Base-by-base conservation (phyloP, 2,329 filamentous ascomycete genomes). In the Diaporthe caulivora region DNA sequence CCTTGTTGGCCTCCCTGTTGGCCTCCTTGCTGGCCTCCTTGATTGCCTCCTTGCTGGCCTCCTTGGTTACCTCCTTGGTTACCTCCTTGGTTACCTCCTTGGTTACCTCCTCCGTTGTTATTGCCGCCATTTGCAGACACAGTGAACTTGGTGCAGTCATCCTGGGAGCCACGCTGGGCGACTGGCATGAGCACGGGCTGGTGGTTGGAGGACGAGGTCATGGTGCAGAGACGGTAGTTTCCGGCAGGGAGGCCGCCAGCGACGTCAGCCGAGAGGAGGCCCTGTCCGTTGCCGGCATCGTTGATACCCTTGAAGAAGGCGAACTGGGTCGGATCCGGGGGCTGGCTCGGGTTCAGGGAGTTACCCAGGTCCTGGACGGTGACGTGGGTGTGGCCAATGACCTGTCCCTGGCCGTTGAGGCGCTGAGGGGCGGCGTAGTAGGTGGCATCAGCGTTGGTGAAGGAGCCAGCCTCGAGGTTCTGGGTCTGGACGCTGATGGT, bases 401-500 rank as follows among this genome's bases (percentile, higher is more conserved):
- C 84, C 57, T 85, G 80, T 49, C 89, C 89, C 29, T 80, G 72
- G 49, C 80, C 80, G 76, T 87, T 83, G 6, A 91, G 80, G 51
- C 86, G 79, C 80, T 91, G 89, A 8, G 90, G 90, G 18, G 89
- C 89, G 5, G 88, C 81, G 81, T 92, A 92, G 84, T 92, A 92
- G 49, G 89, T 91, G 75, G 79, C 84, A 67, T 85, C 83, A 42
- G 90, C 87, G 76, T 92, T 91, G 76, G 90, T 92, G 80, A 92
- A 92, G 60, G 85, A 83, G 18, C 90, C 90, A 17, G 90, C 82
- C 24, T 84, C 80, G 74, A 92, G 84, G 83, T 90, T 90, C 73
- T 80, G 76, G 51, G 88, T 83, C 76, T 87, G 86, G 44, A 91
- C 82, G 21, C 84, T 77, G 73, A 91, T 86, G 62, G 86, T 81